These are phyloP conservation scores for Pestalotiopsis sp. DNA, from an alignment of 2,329 filamentous ascomycete species.

Conservation along the genomic window DNA sequence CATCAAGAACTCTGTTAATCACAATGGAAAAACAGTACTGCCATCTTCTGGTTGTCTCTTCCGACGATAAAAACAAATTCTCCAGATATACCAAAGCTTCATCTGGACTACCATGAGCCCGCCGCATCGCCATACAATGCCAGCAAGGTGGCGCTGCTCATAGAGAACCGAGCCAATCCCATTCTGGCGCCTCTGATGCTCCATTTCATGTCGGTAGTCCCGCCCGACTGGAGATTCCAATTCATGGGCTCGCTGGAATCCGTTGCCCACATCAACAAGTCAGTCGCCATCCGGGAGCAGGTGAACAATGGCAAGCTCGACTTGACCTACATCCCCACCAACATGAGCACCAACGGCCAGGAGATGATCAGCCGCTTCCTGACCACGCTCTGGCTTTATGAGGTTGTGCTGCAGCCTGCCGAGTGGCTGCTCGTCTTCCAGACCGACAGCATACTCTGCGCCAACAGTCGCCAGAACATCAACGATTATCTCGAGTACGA, in stretches of 20 bases:
- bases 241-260: constrained; percentile 56
- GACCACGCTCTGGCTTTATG: constrained; percentile 55
- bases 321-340: constrained; percentile 52
- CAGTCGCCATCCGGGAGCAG: constrained; percentile 47
- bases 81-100: constrained; percentile 18
- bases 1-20: background rate
- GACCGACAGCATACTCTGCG: constrained; percentile 58
- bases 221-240: constrained; percentile 59
- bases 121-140: constrained; percentile 43
- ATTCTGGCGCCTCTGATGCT: constrained; percentile 56
- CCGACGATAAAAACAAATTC: constrained; percentile 11
- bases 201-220: constrained; percentile 59
- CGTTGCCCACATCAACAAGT: constrained; percentile 46
- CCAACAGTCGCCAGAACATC: constrained; percentile 48
- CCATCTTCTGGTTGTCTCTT: constrained; percentile 15
- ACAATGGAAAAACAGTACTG: background rate
- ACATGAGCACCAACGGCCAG: constrained; percentile 52
- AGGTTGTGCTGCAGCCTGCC: constrained; percentile 47
- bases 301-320: constrained; percentile 49
- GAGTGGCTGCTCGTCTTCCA: constrained; percentile 60
- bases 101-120: constrained; percentile 35
- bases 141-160: constrained; percentile 57
- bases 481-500: constrained; percentile 56
- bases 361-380: constrained; percentile 57
- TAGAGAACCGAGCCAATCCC: constrained; percentile 53